phyloP scores from a whole-genome alignment of 2,329 filamentous ascomycete genomes.

The Diaporthe vexans region DNA sequence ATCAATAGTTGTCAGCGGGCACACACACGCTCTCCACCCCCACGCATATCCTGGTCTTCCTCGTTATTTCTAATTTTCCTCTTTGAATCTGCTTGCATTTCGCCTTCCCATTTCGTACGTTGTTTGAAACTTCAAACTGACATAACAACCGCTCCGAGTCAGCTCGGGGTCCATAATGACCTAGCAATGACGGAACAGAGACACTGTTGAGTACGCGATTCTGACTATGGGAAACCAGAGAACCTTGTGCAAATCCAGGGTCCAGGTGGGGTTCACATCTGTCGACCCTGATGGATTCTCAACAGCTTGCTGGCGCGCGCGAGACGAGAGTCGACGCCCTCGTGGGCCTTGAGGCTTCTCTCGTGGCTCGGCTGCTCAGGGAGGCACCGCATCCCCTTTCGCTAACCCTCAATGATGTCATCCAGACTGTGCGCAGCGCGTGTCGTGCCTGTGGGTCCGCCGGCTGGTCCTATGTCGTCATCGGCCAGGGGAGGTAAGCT shows the following conservation, averaged over 20 bases:
- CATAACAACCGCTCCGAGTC: constrained; percentile 6
- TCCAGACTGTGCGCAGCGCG: background rate
- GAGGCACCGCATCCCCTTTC: background rate
- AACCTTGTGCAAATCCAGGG: constrained; percentile 26
- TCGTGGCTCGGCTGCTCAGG: background rate
- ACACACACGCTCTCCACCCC: background rate
- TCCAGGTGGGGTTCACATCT: background rate
- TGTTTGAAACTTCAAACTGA: background rate
- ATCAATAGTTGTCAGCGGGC: background rate
- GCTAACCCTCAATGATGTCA: constrained; percentile 15
- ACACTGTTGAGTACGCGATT: background rate
- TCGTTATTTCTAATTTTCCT: background rate
- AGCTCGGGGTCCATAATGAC: constrained; percentile 13
- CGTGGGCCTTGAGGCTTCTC: background rate
- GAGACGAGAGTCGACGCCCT: background rate
- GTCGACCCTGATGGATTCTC: background rate
- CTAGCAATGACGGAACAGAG: constrained; percentile 20
- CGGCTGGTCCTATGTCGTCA: constrained; percentile 18
- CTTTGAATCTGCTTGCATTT: background rate
- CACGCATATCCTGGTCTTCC: background rate
- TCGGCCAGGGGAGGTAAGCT: background rate
- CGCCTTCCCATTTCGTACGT: background rate
- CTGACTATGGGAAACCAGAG: background rate
- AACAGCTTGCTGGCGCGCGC: background rate
- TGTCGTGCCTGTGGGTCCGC: constrained; percentile 18